These are phyloP conservation scores for Nicotiana knightiana DNA, from an alignment of 257 asterid genomes.

Conservation along the genomic window DNA sequence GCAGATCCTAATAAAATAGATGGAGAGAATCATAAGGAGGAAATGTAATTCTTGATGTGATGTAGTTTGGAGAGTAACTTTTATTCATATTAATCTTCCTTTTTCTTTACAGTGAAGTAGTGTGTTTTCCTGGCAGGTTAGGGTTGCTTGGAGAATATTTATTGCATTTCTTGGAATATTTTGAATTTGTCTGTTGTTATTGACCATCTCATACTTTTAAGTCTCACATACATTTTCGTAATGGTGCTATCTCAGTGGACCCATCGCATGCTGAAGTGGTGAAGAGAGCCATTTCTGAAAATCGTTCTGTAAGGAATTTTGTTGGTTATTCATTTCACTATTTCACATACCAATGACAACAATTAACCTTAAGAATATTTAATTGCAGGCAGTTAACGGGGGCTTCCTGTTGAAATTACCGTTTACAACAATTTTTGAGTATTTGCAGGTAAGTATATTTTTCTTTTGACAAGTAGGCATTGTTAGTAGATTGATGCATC, in stretches of 20 bases:
- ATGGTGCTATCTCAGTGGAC: conserved; percentile 39
- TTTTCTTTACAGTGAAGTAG: not conserved
- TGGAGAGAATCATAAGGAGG: not conserved
- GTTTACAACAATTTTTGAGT: conserved; percentile 85
- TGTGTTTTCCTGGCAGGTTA: not conserved
- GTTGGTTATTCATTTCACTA: not conserved
- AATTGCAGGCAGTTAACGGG: conserved; percentile 52
- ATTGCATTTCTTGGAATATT: not conserved
- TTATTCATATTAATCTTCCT: not conserved
- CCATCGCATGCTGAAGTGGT: conserved; percentile 43
- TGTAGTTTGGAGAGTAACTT: not conserved
- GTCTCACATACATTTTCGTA: not conserved
- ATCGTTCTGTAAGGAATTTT: conserved; percentile 40
- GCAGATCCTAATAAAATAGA: not conserved
- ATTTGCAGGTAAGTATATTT: conserved; percentile 56
- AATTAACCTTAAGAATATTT: not conserved
- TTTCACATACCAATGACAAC: not conserved
- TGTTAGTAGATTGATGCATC: not conserved
- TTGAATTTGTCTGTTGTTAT: not conserved
- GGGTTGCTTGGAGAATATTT: not conserved
- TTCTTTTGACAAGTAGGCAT: not conserved
- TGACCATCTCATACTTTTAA: not conserved
- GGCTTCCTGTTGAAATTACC: conserved; percentile 82
- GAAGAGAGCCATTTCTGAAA: conserved; percentile 44
- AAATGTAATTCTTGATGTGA: not conserved